Conservation (phyloP, 345 rosid genomes). For the Eucalyptus marginata region DNA sequence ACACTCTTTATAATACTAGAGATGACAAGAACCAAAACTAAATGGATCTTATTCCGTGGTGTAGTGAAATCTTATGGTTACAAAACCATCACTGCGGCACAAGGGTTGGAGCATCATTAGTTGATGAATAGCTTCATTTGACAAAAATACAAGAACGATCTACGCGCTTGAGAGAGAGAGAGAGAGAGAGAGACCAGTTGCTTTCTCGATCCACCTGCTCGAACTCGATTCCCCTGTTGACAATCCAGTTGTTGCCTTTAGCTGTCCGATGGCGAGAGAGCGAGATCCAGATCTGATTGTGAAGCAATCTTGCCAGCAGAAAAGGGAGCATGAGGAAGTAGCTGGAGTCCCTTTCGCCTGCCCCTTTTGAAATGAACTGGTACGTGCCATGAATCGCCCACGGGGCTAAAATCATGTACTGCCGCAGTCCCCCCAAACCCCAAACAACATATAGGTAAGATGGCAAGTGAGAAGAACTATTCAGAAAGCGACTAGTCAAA, state of each 20-base stretch:
- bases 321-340: constrained; percentile 14
- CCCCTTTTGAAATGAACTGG: neutral
- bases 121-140: neutral
- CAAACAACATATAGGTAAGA: neutral
- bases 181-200: constrained; percentile 19
- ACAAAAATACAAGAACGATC: neutral
- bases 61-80: neutral
- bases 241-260: constrained; percentile 29
- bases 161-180: neutral
- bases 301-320: constrained; percentile 21
- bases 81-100: neutral
- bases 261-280: constrained; percentile 37
- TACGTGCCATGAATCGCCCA: constrained; percentile 28
- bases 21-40: neutral
- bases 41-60: neutral
- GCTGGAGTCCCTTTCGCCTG: constrained; percentile 10
- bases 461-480: neutral
- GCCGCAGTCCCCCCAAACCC: neutral
- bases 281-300: constrained; percentile 41
- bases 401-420: constrained; percentile 43
- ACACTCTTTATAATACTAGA: neutral
- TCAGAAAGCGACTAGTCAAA: neutral
- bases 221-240: constrained; percentile 46
- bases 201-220: constrained; percentile 55
- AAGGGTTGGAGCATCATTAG: neutral